Evolutionary conservation across 441 rosid species (phyloP).

Genomic region (Rhodomyrtus psidioides): DNA sequence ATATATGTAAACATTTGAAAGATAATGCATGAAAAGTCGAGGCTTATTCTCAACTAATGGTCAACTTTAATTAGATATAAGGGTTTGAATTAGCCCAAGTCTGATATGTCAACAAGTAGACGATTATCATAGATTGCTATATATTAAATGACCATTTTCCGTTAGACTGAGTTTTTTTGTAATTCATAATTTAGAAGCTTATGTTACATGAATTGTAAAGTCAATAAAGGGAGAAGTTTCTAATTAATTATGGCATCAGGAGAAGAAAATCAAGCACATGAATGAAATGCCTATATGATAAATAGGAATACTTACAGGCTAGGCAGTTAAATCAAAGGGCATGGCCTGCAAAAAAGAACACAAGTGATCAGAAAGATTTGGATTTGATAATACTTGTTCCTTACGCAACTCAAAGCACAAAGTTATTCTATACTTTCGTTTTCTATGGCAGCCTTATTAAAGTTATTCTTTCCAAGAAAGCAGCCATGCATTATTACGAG

Average conservation of each 20-base stretch:
- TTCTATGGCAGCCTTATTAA: too few relatives aligned
- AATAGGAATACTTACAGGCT: not conserved
- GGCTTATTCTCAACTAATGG: too few relatives aligned
- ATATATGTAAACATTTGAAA: not conserved
- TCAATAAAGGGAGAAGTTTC: not conserved
- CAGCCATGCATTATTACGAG: too few relatives aligned
- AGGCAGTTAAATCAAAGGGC: not conserved
- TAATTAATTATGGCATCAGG: not conserved
- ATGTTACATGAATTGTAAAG: not conserved
- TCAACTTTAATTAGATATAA: too few relatives aligned
- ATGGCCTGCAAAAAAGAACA: not conserved
- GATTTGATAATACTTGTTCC: too few relatives aligned
- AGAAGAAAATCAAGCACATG: not conserved
- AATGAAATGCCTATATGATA: not conserved
- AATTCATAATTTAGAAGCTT: not conserved
- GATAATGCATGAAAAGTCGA: too few relatives aligned
- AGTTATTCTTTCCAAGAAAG: too few relatives aligned
- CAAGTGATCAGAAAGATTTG: too few relatives aligned
- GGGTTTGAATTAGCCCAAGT: too few relatives aligned
- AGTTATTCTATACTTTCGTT: not conserved
- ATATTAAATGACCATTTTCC: not conserved
- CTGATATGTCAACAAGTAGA: too few relatives aligned
- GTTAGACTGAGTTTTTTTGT: not conserved
- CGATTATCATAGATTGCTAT: too few relatives aligned
- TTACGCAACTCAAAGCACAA: not conserved